Conservation (phyloP, 352 stramenopile species). For the Pythium biforme region DNA sequence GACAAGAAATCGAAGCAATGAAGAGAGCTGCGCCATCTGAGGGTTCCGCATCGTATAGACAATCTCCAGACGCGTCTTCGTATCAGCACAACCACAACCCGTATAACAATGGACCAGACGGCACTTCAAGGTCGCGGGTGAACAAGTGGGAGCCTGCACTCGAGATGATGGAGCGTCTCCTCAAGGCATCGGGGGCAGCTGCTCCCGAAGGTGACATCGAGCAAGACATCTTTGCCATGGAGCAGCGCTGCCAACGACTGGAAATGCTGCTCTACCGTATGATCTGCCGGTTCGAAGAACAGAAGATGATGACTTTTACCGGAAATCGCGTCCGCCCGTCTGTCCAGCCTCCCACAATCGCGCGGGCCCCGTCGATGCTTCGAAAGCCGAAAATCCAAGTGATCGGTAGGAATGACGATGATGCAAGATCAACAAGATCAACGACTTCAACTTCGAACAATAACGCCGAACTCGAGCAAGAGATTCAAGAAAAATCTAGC, state of each 20-base stretch:
- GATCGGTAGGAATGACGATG: constrained; percentile 36
- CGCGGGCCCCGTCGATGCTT: constrained; percentile 32
- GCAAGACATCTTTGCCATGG: constrained; percentile 38
- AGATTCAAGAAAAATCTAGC: constrained; percentile 39
- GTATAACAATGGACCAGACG: constrained; percentile 28
- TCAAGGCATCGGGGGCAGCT: constrained; percentile 55
- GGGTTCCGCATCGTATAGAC: background rate
- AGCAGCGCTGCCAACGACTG: constrained; percentile 62
- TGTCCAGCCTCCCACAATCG: constrained; percentile 18
- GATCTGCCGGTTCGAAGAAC: constrained; percentile 85
- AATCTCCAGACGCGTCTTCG: constrained; percentile 7
- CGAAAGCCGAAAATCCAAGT: constrained; percentile 53
- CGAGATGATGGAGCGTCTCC: constrained; percentile 77
- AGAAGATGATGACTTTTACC: constrained; percentile 67
- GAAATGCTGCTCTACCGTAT: constrained; percentile 86
- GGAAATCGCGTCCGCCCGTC: constrained; percentile 31
- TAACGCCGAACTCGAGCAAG: constrained; percentile 41
- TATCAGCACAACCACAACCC: constrained; percentile 23
- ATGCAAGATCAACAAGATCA: constrained; percentile 39
- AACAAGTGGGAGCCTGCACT: constrained; percentile 79
- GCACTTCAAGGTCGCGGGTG: constrained; percentile 29
- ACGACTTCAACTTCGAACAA: constrained; percentile 30
- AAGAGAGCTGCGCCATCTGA: constrained; percentile 16
- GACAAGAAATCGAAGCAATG: constrained; percentile 53
- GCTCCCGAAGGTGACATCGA: constrained; percentile 38